phyloP scores from a whole-genome alignment of 1,139 yeast genomes.

The Pichia sp. region DNA sequence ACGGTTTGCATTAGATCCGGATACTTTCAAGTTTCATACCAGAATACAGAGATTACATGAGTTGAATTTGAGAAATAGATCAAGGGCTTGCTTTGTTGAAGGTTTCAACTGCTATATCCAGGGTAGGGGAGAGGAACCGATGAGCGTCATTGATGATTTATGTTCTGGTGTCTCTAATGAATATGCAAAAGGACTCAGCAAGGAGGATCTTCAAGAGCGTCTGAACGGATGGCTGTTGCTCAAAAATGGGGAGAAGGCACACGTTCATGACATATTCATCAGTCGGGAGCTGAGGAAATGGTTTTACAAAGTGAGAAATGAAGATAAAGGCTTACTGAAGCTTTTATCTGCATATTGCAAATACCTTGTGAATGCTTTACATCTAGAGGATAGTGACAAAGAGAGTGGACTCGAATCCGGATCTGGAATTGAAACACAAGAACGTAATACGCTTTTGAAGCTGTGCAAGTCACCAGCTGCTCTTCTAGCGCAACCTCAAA shows the following conservation, averaged over 20 bases:
- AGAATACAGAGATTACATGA: constrained; percentile 59
- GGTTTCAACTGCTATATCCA: constrained; percentile 51
- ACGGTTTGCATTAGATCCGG: constrained; percentile 43
- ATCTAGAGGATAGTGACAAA: constrained; percentile 1
- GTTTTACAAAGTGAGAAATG: constrained; percentile 11
- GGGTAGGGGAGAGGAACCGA: constrained; percentile 29
- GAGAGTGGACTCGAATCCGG: background rate
- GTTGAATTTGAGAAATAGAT: constrained; percentile 54
- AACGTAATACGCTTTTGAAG: constrained; percentile 4
- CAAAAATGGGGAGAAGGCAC: constrained; percentile 14
- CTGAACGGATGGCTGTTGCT: constrained; percentile 21
- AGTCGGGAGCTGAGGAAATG: constrained; percentile 13
- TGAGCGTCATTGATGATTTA: constrained; percentile 10
- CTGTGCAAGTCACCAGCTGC: constrained; percentile 10
- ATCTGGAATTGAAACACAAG: constrained; percentile 2
- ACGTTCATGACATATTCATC: constrained; percentile 25
- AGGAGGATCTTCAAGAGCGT: constrained; percentile 1
- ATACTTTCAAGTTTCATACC: constrained; percentile 53
- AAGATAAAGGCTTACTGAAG: constrained; percentile 9
- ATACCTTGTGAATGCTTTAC: constrained; percentile 12
- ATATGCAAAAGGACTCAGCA: background rate
- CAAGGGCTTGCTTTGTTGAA: constrained; percentile 52
- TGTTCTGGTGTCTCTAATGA: constrained; percentile 12
- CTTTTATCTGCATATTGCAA: constrained; percentile 15
- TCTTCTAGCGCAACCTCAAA: constrained; percentile 10